Percentiles rank a stretch among this genome's conserved stretches.
Conservation (phyloP, 1,284 basidiomycete species). For the Chalciporus sp. region DNA sequence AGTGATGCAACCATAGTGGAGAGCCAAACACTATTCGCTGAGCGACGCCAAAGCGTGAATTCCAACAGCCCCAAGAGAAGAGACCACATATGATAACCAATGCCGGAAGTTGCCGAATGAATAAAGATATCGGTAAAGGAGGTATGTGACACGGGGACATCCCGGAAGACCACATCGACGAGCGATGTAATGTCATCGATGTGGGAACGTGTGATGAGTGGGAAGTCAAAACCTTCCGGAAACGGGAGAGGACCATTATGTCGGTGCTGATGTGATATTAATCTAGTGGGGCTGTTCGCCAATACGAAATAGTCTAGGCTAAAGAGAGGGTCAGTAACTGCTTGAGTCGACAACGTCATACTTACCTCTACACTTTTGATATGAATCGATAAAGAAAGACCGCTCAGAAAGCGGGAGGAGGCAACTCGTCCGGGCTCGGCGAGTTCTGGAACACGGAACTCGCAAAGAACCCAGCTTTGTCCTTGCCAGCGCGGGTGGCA, state of each 20-base stretch:
- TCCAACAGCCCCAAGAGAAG: slow-evolving; percentile 35
- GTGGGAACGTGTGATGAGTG: slow-evolving; percentile 4
- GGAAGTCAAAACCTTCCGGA: slow-evolving; percentile 16
- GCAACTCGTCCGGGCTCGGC: slow-evolving; percentile 75
- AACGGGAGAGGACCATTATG: slow-evolving; percentile 22
- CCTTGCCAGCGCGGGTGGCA: slow-evolving; percentile 27
- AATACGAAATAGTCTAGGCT: slow-evolving; percentile 33
- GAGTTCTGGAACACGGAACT: slow-evolving; percentile 81
- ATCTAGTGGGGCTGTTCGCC: slow-evolving; percentile 36
- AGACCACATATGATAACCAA: slow-evolving; percentile 26
- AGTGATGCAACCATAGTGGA: slow-evolving; percentile 31
- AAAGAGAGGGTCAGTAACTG: not conserved
- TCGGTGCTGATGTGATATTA: slow-evolving; percentile 35
- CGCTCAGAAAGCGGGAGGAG: slow-evolving; percentile 61
- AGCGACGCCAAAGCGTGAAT: slow-evolving; percentile 34
- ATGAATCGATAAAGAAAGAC: slow-evolving; percentile 28
- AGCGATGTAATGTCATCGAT: slow-evolving; percentile 4
- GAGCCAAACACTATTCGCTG: slow-evolving; percentile 38
- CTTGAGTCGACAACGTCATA: not conserved
- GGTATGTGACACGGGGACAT: slow-evolving; percentile 28
- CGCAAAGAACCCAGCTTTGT: slow-evolving; percentile 59
- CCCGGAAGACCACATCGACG: slow-evolving; percentile 20
- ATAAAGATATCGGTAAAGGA: slow-evolving; percentile 47
- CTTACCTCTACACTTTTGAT: slow-evolving; percentile 46
- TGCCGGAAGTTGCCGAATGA: slow-evolving; percentile 42